Base-by-base conservation (phyloP, 352 stramenopile species). In the Peronospora destructor region DNA sequence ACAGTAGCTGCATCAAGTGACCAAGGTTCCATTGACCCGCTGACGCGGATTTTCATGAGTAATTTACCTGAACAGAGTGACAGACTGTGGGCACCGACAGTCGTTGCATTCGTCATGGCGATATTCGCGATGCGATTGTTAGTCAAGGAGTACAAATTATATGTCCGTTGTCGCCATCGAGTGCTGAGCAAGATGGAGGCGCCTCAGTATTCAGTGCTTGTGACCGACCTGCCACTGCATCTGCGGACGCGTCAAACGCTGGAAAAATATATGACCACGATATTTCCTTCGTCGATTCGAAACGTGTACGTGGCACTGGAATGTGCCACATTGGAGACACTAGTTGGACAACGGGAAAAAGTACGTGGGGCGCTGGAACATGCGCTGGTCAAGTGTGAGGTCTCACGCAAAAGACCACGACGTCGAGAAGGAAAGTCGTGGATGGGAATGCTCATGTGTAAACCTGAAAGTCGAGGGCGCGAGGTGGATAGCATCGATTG, bases 1-100 rank as follows among this genome's bases (percentile, higher is more conserved):
- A 50, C 40, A 6, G 50, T 53, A 7, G 40, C 57, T 9, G 53
- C 49, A 11, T 35, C 33, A 4, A 46, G 40, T 10, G 67, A 51
- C 4, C 64, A 25, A 41, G 45, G 35, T 17, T 44, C 49, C 4
- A 60, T 82, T 29, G 81, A 91, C 34, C 64, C 73, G 11, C 46
- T 91, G 23, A 66, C 69, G 33, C 59, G 61, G 21, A 84, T 91
- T 49, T 87, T 68, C 25, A 86, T 91, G 76, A 87, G 74, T 26
- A 91, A 88, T 53, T 55, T 91, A 43, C 56, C 63, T 2, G 66
- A 65, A 38, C 43, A 50, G 6, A 79, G 78, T 41, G 56, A 52
- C 14, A 60, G 77, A 14, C 51, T 91, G n/a, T 91, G 81, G 81
- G 77, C 70, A 13, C 64, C 71, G 1, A 80, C 68, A 25, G 45